A percentile compares a stretch with the other conserved stretches of the same genome.
These are phyloP conservation scores for Oehlia diaphana DNA, from an alignment of 192 early-diverging fungal genomes.

Conservation along the genomic window DNA sequence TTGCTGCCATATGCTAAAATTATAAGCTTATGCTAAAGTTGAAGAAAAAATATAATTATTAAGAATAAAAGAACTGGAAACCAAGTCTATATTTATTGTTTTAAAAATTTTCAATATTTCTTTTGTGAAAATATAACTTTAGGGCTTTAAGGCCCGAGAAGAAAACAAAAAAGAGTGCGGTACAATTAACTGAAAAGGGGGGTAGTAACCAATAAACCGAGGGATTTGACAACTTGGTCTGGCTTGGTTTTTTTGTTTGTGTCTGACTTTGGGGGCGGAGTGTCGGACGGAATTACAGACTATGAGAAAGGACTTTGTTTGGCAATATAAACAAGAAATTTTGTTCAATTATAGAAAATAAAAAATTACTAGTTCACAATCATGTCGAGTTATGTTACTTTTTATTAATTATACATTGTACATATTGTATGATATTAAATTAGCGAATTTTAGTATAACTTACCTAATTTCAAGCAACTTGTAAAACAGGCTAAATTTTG, in stretches of 20 bases:
- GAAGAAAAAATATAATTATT: not conserved
- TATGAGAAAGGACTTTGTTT: not conserved
- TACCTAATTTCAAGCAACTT: not conserved
- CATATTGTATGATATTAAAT: not conserved
- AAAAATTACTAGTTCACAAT: slow-evolving; percentile 1
- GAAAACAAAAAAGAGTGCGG: slow-evolving; percentile 7
- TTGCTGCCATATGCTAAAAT: slow-evolving; percentile 8
- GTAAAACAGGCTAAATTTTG: not conserved
- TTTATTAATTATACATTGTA: not conserved
- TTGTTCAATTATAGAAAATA: not conserved
- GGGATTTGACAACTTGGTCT: not conserved
- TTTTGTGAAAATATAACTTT: not conserved
- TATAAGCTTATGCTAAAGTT: not conserved
- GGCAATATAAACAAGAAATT: not conserved
- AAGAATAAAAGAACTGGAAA: not conserved
- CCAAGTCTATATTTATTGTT: not conserved
- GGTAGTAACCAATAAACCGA: slow-evolving; percentile 3
- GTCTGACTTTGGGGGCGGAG: not conserved
- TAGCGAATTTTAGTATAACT: not conserved
- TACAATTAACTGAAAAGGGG: slow-evolving; percentile 2
- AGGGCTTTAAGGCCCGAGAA: not conserved
- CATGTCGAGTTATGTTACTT: not conserved
- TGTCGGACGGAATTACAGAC: not conserved
- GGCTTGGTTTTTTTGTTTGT: not conserved
- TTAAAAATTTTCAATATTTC: not conserved